Evolutionary conservation across 2,329 filamentous ascomycete species (phyloP), one percentile per base, ranked within the genome.

Genomic region (Curvularia spicifera): DNA sequence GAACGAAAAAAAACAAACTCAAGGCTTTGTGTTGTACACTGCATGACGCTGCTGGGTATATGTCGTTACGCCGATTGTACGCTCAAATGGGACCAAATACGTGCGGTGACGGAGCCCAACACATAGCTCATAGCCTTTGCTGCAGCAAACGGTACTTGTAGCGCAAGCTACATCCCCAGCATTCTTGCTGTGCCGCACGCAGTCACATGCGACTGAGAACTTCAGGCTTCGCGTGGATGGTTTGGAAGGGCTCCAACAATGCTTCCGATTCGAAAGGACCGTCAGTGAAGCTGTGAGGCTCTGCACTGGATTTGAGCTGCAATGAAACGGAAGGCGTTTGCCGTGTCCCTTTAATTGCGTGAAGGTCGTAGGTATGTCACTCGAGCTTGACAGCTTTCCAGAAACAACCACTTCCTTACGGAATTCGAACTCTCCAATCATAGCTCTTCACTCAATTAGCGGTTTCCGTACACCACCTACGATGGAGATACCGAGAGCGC

Each of bases 391-490:
- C 35, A 10, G 31, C 31, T 29, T 44, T 53, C 42, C 31, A 50
- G 24, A 33, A 46, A 24, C 43, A 54, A 39, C 42, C 31, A 8
- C 20, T 20, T 54, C 45, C 37, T 44, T 49, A 22, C 15, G 26
- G 42, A 52, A 40, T 31, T 40, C 42, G 37, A 47, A 53, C 44
- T 18, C 46, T 42, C 46, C 22, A 18, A 26, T 29, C 3, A 40
- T 24, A 26, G 26, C 39, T 49, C 37, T 61, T 88, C 82, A 90
- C 73, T 90, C 86, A 61, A 90, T 89, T 56, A 89, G 72, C 18
- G 85, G 84, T 68, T 88, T 89, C 69, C 87, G 82, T 48, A 83
- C 80, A 20, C 84, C 84, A 6, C 85, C 86, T 7, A 89, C 85
- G 63, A 88, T 83, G 2, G 85, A 83, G 60, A 89, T 84, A 4